Evolutionary conservation across 257 asterid species (phyloP).

Genomic region (Capsicum pubescens): DNA sequence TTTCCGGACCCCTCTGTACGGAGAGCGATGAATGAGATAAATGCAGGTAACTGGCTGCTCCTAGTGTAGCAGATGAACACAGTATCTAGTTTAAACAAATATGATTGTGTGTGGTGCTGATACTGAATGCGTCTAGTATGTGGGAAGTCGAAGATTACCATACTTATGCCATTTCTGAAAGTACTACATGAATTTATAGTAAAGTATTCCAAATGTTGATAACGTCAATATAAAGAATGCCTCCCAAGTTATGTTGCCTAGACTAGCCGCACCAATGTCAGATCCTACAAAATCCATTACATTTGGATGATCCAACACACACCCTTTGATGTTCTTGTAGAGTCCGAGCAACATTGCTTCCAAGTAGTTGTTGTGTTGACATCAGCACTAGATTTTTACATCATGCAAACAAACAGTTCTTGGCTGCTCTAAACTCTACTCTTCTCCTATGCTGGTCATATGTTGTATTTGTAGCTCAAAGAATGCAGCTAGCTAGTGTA

Average conservation of each 20-base stretch:
- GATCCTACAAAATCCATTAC: neutral
- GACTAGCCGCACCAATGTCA: neutral
- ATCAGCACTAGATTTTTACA: neutral
- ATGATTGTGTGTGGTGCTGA: neutral
- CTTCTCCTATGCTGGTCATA: neutral
- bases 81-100: neutral
- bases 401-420: neutral
- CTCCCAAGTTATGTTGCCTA: neutral
- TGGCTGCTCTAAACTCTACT: neutral
- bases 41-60: constrained; percentile 67
- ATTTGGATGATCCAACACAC: neutral
- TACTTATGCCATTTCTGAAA: neutral
- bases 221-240: neutral
- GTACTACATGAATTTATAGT: neutral
- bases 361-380: neutral
- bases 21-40: constrained; percentile 95
- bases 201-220: neutral
- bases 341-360: neutral
- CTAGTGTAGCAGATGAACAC: neutral
- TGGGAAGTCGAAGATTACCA: neutral
- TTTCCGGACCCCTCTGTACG: constrained; percentile 89
- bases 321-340: neutral
- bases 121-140: neutral
- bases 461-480: constrained; percentile 66
- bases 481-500: constrained; percentile 95